These are phyloP conservation scores for Irpex sp. DNA, from an alignment of 1,284 basidiomycete species.

Conservation along the genomic window DNA sequence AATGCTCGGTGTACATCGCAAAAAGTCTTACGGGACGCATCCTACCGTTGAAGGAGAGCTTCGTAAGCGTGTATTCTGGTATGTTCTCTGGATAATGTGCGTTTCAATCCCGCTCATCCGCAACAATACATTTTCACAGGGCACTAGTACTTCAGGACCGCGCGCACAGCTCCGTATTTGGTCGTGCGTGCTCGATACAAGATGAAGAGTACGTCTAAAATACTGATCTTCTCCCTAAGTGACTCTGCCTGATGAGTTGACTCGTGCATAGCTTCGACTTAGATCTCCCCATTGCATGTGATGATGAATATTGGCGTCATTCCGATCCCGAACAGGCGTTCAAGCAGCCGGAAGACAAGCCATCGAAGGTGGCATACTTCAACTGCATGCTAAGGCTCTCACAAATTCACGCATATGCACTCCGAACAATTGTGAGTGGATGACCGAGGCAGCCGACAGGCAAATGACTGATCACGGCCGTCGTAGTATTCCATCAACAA, in stretches of 20 bases:
- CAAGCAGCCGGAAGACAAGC: slow-evolving; percentile 5
- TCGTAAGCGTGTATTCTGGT: slow-evolving; percentile 73
- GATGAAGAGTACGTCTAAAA: slow-evolving; percentile 65
- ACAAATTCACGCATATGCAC: slow-evolving; percentile 33
- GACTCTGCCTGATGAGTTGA: background rate
- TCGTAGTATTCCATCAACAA: slow-evolving; percentile 49
- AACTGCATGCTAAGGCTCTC: background rate
- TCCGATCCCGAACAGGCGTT: background rate
- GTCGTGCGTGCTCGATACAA: slow-evolving; percentile 77
- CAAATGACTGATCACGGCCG: background rate
- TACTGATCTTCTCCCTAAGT: background rate
- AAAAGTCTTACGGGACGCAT: slow-evolving; percentile 25
- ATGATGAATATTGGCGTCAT: slow-evolving; percentile 36
- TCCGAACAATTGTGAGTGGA: slow-evolving; percentile 27
- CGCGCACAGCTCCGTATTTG: slow-evolving; percentile 61
- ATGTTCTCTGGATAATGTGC: slow-evolving; percentile 5
- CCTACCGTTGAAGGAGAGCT: slow-evolving; percentile 41
- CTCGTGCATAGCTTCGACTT: slow-evolving; percentile 58
- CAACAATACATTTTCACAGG: slow-evolving; percentile 31
- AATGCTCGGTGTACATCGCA: slow-evolving; percentile 38
- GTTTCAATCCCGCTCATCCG: background rate
- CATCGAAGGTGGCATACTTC: background rate
- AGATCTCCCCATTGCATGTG: slow-evolving; percentile 63
- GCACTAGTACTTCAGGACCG: slow-evolving; percentile 59
- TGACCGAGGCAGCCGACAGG: background rate